Evolutionary conservation across 1,139 yeast genomes (phyloP).

Genomic region (Kodamaea anthophila): DNA sequence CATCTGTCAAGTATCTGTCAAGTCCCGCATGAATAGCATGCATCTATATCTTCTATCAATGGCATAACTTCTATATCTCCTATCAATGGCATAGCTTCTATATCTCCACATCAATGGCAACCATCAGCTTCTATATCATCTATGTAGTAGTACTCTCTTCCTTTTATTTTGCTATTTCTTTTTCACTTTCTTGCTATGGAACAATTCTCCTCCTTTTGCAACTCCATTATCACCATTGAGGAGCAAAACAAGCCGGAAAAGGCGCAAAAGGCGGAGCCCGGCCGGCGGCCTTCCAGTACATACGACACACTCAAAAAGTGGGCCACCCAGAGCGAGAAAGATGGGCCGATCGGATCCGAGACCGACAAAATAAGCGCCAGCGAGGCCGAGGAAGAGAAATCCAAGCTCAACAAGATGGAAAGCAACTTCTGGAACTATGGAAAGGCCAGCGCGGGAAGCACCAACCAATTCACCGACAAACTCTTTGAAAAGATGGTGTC

Average conservation of each 20-base stretch:
- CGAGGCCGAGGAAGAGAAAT: constrained; percentile 1
- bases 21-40: too few relatives aligned
- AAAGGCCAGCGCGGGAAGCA: constrained; percentile 1
- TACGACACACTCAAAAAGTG: constrained; percentile 6
- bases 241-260: constrained; percentile 9
- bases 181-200: constrained; percentile 12
- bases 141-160: background rate
- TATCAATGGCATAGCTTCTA: too few relatives aligned
- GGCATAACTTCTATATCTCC: too few relatives aligned
- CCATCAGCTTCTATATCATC: too few relatives aligned
- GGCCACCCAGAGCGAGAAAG: constrained; percentile 5
- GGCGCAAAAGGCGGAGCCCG: background rate
- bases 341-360: background rate
- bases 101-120: too few relatives aligned
- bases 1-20: too few relatives aligned
- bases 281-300: constrained; percentile 1
- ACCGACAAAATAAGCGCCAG: constrained; percentile 1
- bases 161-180: background rate
- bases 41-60: too few relatives aligned
- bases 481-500: constrained; percentile 62
- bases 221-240: constrained; percentile 15
- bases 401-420: background rate
- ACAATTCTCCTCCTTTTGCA: constrained; percentile 18
- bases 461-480: constrained; percentile 47
- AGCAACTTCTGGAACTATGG: constrained; percentile 4